phyloP scores from a whole-genome alignment of 225 moss, liverwort and hornwort genomes.

The Antitrichia curtipendula region DNA sequence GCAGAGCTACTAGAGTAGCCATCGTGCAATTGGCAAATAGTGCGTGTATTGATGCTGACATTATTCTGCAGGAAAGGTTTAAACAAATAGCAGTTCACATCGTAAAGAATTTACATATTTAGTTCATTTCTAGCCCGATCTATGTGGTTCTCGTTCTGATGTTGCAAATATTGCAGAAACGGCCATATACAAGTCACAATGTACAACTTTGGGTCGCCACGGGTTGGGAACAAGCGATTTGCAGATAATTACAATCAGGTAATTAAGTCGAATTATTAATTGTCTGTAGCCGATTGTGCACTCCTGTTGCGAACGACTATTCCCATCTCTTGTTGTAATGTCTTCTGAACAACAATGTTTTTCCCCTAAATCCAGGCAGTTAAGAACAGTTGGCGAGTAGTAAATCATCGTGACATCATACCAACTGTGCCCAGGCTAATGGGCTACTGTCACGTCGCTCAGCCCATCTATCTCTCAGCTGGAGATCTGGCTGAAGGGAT shows the following conservation, averaged over 20 bases:
- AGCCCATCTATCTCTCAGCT: conserved; percentile 64
- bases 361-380: conserved; percentile 32
- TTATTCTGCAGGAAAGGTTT: not conserved
- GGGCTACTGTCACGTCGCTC: conserved; percentile 90
- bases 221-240: conserved; percentile 73
- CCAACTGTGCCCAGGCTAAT: conserved; percentile 86
- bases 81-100: not conserved
- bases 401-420: conserved; percentile 85
- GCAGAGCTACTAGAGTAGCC: not conserved
- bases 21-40: not conserved
- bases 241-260: conserved; percentile 67
- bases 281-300: not conserved
- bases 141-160: not conserved
- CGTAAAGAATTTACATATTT: not conserved
- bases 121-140: not conserved
- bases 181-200: conserved; percentile 42
- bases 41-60: not conserved
- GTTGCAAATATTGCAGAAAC: conserved; percentile 23
- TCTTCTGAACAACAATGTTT: not conserved
- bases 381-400: conserved; percentile 75
- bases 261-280: not conserved
- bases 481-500: conserved; percentile 22
- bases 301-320: not conserved
- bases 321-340: not conserved
- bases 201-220: conserved; percentile 91